These are phyloP conservation scores for Capsicum baccatum DNA, from an alignment of 257 asterid species.

Conservation along the genomic window DNA sequence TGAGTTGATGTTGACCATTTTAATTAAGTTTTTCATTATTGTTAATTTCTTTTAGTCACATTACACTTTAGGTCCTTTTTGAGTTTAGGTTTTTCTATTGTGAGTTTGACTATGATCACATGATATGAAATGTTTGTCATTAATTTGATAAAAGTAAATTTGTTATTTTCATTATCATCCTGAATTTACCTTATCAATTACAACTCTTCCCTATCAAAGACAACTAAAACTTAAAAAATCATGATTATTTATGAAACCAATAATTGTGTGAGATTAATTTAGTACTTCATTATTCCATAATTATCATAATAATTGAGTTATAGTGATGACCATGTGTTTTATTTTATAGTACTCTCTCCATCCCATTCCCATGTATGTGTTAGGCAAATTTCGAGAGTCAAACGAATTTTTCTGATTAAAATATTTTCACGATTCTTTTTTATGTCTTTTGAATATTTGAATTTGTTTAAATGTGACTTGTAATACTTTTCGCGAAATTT, in stretches of 20 bases:
- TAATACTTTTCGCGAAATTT: background rate
- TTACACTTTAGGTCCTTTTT: background rate
- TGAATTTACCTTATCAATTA: background rate
- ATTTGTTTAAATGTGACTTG: background rate
- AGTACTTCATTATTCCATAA: constrained; percentile 21
- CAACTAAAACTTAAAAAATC: background rate
- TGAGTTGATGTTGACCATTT: background rate
- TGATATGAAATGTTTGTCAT: constrained; percentile 22
- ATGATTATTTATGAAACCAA: background rate
- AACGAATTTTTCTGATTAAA: background rate
- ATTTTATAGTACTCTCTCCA: background rate
- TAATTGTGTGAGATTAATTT: background rate
- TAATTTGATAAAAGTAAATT: constrained; percentile 31
- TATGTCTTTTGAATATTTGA: background rate
- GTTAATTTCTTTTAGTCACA: constrained; percentile 15
- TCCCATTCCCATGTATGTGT: background rate
- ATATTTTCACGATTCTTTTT: background rate
- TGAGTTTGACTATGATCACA: constrained; percentile 28
- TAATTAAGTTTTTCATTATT: background rate
- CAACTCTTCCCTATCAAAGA: background rate
- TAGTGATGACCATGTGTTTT: background rate
- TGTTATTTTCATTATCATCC: background rate
- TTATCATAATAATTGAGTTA: background rate
- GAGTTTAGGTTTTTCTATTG: constrained; percentile 13
- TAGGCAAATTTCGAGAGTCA: background rate